phyloP scores from a whole-genome alignment of 139 green algal species.

The Coelastrella sp. region DNA sequence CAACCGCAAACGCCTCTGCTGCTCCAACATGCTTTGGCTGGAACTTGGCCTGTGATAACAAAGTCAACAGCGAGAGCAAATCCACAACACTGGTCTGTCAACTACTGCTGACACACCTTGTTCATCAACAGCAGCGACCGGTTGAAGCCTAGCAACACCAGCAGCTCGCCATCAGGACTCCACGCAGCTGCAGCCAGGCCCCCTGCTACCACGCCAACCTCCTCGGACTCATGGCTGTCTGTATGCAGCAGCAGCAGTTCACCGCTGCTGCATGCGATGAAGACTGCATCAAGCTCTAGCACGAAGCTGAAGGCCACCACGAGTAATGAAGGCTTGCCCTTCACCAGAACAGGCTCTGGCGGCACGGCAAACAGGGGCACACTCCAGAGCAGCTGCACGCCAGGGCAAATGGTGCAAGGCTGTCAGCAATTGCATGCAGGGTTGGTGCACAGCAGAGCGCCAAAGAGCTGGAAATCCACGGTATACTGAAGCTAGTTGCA shows the following conservation, averaged over 20 bases:
- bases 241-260: constrained; percentile 73
- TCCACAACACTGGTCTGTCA: too few relatives aligned
- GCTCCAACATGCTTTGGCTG: too few relatives aligned
- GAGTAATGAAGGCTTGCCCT: neutral
- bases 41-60: too few relatives aligned
- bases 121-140: constrained; percentile 88
- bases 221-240: constrained; percentile 45
- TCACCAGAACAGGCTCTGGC: neutral
- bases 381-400: constrained; percentile 36
- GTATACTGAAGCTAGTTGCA: too few relatives aligned
- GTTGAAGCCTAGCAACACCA: constrained; percentile 72
- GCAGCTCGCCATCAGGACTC: constrained; percentile 88
- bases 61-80: too few relatives aligned
- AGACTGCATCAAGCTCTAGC: constrained; percentile 73
- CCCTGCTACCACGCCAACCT: constrained; percentile 71
- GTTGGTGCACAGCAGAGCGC: too few relatives aligned
- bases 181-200: constrained; percentile 74
- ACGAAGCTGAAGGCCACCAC: constrained; percentile 50
- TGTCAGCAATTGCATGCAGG: neutral
- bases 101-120: constrained; percentile 25
- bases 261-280: constrained; percentile 63
- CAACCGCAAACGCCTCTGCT: too few relatives aligned
- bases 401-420: neutral
- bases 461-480: too few relatives aligned
- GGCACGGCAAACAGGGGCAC: neutral